These are phyloP conservation scores for Rhizoctonia solani DNA, from an alignment of 1,284 basidiomycete species.

Conservation along the genomic window DNA sequence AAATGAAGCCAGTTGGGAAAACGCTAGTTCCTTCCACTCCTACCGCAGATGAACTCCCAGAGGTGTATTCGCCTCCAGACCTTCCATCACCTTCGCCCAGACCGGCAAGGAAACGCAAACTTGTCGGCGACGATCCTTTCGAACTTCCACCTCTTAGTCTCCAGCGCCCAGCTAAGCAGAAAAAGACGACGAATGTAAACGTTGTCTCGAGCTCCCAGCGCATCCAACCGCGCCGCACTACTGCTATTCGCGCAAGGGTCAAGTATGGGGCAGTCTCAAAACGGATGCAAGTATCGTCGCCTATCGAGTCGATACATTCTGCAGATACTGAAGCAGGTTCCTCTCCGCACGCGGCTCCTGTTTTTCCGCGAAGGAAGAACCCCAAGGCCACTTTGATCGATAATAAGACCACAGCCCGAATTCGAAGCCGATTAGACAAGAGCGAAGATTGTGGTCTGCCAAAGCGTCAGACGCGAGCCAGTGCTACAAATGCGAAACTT, in stretches of 20 bases:
- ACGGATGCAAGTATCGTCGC: conserved; percentile 1
- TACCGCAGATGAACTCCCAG: not conserved
- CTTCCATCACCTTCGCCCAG: conserved; percentile 4
- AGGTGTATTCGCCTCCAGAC: conserved; percentile 4
- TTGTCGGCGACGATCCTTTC: conserved; percentile 11
- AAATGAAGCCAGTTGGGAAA: not conserved
- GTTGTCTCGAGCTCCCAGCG: conserved; percentile 1
- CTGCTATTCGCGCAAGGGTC: conserved; percentile 20
- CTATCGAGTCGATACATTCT: not conserved
- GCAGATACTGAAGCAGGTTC: not conserved
- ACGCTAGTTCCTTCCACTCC: not conserved
- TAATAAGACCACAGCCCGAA: too few species aligned
- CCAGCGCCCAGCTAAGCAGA: not conserved
- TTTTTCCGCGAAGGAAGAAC: too few species aligned
- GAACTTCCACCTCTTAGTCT: not conserved
- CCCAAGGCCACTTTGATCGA: too few species aligned
- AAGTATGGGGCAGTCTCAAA: conserved; percentile 11
- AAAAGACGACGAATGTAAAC: not conserved
- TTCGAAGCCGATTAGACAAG: too few species aligned
- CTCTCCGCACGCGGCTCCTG: not conserved
- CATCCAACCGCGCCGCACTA: conserved; percentile 8
- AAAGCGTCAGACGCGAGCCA: not conserved
- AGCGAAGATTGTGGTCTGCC: not conserved
- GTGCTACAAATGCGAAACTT: not conserved
- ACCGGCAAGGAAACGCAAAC: conserved; percentile 15